Base-by-base conservation (phyloP, 768 basidiomycete genomes). In the Tylopilus cervinicoccineus region DNA sequence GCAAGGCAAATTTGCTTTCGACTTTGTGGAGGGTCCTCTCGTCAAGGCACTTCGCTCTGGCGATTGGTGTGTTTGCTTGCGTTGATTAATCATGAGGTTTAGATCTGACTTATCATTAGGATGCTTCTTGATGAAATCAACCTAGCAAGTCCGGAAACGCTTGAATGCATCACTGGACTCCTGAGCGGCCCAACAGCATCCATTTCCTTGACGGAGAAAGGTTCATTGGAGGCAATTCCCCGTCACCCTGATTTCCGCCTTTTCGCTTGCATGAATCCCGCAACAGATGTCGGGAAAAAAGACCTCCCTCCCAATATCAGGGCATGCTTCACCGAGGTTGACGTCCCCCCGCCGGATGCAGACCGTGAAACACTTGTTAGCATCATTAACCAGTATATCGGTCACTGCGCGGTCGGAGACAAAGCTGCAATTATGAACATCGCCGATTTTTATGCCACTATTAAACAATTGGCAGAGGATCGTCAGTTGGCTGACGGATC, bases 181-280 rank as follows among this genome's bases (percentile, higher is more conserved):
- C 77, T 98, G 16, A 86, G 89, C 52, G 80, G 84, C n/a, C 79
- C 92, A 2, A 81, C 80, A 8, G 82, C 91, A 0, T 98, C 95
- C 1, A 86, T 99, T 56, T 90, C 93, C 0, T 72, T 99, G 48
- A 93, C 93, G 0, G 96, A 98, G 62, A 83, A 93, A 63, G 95
- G 94, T 1, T 86, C 91, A 10, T 69, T 97, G 45, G 90, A 93
- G 57, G 87, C 89, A 2, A 77, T 98, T 24, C 84, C 86, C 41
- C 86, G 96, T 0, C 96, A 99, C 65, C 83, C 92, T 16, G 86
- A 95, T 59, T 99, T 99, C 72, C 88, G 95, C 17, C 76, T 98
- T 5, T 98, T 98, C 60, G 93, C 93, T 5, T 99, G 96, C 65
- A 99, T 99, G 96, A 99, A 99, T 62, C 96, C 96, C 5, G 96